A percentile compares a stretch with the other conserved stretches of the same genome.
phyloP scores from a whole-genome alignment of 805 yeast genomes.

The Saccharomycopsis capsularis region DNA sequence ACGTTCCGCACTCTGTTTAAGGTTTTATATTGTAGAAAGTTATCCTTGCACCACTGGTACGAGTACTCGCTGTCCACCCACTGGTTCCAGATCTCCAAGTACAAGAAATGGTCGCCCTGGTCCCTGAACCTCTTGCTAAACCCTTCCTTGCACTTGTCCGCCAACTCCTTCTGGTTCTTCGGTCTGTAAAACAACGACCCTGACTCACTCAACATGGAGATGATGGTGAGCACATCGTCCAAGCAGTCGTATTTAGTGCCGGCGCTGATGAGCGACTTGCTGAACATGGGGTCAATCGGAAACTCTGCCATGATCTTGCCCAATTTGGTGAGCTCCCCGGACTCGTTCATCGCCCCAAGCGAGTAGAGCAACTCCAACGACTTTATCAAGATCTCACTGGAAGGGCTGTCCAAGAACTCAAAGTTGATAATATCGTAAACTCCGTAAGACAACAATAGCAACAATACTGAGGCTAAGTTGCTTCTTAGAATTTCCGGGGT shows the following conservation, averaged over 20 bases:
- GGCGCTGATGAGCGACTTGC: slow-evolving; percentile 66
- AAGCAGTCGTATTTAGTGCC: slow-evolving; percentile 40
- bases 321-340: slow-evolving; percentile 66
- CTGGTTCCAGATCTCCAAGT: slow-evolving; percentile 66
- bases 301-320: slow-evolving; percentile 88
- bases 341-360: slow-evolving; percentile 75
- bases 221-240: slow-evolving; percentile 61
- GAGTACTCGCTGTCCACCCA: slow-evolving; percentile 69
- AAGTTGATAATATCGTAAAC: slow-evolving; percentile 73
- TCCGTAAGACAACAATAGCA: slow-evolving; percentile 76
- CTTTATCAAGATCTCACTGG: slow-evolving; percentile 59
- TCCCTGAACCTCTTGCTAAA: slow-evolving; percentile 39
- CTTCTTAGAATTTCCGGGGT: slow-evolving; percentile 90
- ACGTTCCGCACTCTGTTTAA: slow-evolving; percentile 63
- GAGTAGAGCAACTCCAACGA: slow-evolving; percentile 80
- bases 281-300: slow-evolving; percentile 86
- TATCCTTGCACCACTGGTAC: slow-evolving; percentile 77
- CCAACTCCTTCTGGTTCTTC: slow-evolving; percentile 55
- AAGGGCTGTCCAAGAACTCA: slow-evolving; percentile 90
- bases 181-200: slow-evolving; percentile 66
- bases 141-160: slow-evolving; percentile 53
- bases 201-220: slow-evolving; percentile 79
- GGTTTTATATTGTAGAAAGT: slow-evolving; percentile 70
- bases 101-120: slow-evolving; percentile 74
- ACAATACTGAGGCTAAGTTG: slow-evolving; percentile 68